Evolutionary conservation across 805 yeast species (phyloP), one percentile per base, ranked within the genome.

Genomic region (Candida andamanensis): DNA sequence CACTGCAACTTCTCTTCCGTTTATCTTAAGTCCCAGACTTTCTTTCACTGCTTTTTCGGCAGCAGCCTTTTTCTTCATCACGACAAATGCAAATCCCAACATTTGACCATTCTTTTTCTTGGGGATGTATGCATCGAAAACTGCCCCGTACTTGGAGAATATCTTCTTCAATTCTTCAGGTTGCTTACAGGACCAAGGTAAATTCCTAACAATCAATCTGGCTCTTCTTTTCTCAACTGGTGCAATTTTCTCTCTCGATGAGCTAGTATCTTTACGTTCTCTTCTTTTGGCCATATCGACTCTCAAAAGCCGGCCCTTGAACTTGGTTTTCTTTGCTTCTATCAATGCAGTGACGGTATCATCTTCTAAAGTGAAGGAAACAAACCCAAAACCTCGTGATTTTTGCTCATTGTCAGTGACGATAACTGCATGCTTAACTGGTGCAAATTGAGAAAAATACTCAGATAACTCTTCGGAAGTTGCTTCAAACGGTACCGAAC

Each of bases 361-460:
- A 29, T 86, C 95, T 41, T 85, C 87, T 29, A 73, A 59, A 2
- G 84, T 76, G 56, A 92, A 92, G 22, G 95, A 80, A 11, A 87
- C 98, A 57, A 92, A 92, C 3, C 98, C 98, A 59, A 89, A 92
- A 2, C 98, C 97, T 54, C 89, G 74, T 3, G 96, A 85, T 27
- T 80, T 70, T 33, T 83, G 75, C 21, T 80, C 76, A 8, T 67
- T 66, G 51, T 89, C 96, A 24, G 69, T 81, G 12, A 92, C 97
- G 25, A 92, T 74, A 27, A 87, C 89, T 2, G 97, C 95, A 58
- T 92, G 98, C 58, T 81, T 87, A 9, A 90, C 94, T 5, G 98
- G 98, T 4, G 85, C 90, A 61, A 87, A 81, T 42, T 86, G 86
- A 2, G 97, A 82, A 52, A 92, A 92, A 57, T 72, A 87, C 45